Percentiles rank a stretch among this genome's conserved stretches.
Evolutionary conservation across 495 filamentous ascomycete species (phyloP).

Genomic region (Glonium stellatum): DNA sequence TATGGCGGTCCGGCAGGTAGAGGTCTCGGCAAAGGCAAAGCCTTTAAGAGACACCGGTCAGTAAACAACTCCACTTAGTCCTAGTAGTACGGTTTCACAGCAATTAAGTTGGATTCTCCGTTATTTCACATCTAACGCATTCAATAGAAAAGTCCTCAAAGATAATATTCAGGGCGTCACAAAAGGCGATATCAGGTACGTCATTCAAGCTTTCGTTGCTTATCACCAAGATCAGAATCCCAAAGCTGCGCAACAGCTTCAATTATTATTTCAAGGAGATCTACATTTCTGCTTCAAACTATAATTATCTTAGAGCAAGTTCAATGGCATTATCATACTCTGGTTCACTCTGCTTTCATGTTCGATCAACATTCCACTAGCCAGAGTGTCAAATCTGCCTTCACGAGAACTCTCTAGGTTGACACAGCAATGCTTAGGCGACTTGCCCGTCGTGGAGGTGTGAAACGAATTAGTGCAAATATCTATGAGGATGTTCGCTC

Average conservation of each 20-base stretch:
- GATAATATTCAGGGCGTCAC: constrained; percentile 92
- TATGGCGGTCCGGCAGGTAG: background rate
- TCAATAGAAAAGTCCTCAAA: constrained; percentile 78
- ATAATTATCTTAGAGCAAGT: no score
- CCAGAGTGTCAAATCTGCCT: background rate
- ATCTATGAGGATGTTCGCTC: constrained; percentile 68
- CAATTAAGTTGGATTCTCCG: no score
- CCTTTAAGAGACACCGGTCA: background rate
- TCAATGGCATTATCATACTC: no score
- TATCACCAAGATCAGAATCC: background rate
- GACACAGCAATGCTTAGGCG: constrained; percentile 44
- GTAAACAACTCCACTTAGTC: background rate
- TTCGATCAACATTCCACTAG: no score
- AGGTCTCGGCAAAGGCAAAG: background rate
- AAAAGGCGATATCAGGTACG: constrained; percentile 37
- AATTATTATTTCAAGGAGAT: no score
- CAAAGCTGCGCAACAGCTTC: no score
- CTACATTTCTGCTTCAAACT: background rate
- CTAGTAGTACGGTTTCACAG: background rate
- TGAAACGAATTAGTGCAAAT: constrained; percentile 58
- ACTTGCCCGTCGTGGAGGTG: constrained; percentile 69
- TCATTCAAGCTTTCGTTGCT: background rate
- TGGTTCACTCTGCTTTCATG: no score
- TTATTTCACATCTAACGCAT: no score
- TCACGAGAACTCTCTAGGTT: background rate